A percentile compares a stretch with the other conserved stretches of the same genome.
These are phyloP conservation scores for Pulveroboletus ravenelii DNA, from an alignment of 768 basidiomycete genomes.

Conservation along the genomic window DNA sequence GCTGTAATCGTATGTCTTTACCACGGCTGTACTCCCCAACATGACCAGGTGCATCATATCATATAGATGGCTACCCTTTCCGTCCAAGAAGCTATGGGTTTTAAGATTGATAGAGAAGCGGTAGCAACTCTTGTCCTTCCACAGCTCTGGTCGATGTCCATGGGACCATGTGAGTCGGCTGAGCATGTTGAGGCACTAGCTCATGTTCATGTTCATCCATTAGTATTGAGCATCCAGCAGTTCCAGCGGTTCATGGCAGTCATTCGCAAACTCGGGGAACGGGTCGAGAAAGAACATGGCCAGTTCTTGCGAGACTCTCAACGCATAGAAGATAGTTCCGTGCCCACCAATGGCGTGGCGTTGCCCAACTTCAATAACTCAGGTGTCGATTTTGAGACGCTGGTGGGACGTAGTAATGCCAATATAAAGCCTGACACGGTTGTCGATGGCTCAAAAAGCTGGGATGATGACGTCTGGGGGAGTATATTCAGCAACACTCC, in stretches of 20 bases:
- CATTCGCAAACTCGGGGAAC: constrained; percentile 69
- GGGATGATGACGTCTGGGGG: constrained; percentile 87
- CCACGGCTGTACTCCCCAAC: neutral
- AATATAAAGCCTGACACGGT: constrained; percentile 43
- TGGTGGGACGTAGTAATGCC: constrained; percentile 60
- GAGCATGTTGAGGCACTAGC: neutral
- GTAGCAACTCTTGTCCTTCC: constrained; percentile 85
- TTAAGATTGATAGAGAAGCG: constrained; percentile 90
- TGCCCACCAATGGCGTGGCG: constrained; percentile 40
- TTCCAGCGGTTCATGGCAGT: constrained; percentile 91
- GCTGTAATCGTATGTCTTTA: constrained; percentile 69
- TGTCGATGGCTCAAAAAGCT: constrained; percentile 39
- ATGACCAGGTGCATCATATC: constrained; percentile 1
- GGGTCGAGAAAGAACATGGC: constrained; percentile 90
- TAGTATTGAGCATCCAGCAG: constrained; percentile 78
- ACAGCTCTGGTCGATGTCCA: constrained; percentile 96
- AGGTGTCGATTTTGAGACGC: constrained; percentile 78
- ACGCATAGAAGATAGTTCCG: constrained; percentile 76
- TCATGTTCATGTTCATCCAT: constrained; percentile 3
- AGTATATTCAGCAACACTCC: constrained; percentile 55
- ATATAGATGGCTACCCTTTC: constrained; percentile 77
- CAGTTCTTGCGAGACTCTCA: constrained; percentile 92
- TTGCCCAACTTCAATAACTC: constrained; percentile 37
- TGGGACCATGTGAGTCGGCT: constrained; percentile 73
- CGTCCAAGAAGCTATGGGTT: constrained; percentile 95